Evolutionary conservation across 2,329 filamentous ascomycete genomes (phyloP), one percentile per base, ranked within the genome.

Genomic region (Mariannaea sp.): DNA sequence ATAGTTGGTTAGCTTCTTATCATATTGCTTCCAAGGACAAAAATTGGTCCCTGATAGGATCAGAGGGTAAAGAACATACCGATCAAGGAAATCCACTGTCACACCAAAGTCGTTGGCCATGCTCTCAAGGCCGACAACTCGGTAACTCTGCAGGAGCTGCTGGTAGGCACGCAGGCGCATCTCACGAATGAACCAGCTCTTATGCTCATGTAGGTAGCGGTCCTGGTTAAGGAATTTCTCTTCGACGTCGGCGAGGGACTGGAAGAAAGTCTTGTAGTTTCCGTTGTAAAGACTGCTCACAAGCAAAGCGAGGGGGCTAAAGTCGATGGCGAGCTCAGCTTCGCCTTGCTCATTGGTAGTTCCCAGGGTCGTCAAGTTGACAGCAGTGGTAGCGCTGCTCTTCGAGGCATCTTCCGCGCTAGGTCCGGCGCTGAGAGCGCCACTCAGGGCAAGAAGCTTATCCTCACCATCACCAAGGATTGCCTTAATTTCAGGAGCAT

Each of bases 91-190:
- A 72, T 97, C 93, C 13, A 99, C 90, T 3, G 90, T 94, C 57
- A 99, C 93, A 49, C 94, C 94, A 77, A 99, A 99, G 73, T 96
- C 93, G 61, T 86, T 89, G 16, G 94, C 94, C 93, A 99, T 99
- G 76, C 90, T 96, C 73, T 91, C 88, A 60, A 99, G 80, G n/a
- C 93, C 92, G 29, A 99, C 94, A 9, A 99, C 91, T 41, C 93
- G 88, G 77, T 99, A 99, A 71, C 91, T 96, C 79, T 97, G 94
- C 36, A 99, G 83, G 33, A 99, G 84, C 78, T 99, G 94, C 74
- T 96, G 91, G 77, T 99, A 99, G 29, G 91, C 93, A 54, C 93
- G 87, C 61, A 97, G 84, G 53, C 94, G 87, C 94, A 99, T 99
- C 81, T 99, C 94, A 45, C 94, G 89, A 65, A 99, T 93, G 72